Conservation (phyloP, 768 basidiomycete genomes). For the Tubosaeta sp. region DNA sequence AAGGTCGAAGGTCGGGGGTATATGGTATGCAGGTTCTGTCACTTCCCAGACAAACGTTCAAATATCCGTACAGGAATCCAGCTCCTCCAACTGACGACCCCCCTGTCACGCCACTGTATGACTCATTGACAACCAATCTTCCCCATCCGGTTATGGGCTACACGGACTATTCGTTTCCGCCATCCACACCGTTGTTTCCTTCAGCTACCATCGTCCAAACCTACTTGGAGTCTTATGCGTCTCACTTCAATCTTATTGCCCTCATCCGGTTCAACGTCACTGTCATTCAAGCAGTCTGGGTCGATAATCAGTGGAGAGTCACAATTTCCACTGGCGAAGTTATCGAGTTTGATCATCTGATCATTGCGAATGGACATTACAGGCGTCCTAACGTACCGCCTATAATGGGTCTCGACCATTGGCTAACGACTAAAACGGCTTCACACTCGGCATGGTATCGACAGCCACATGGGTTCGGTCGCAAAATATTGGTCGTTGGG, state of each 20-base stretch:
- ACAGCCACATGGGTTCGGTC: constrained; percentile 37
- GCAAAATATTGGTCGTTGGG: constrained; percentile 44
- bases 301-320: constrained; percentile 46
- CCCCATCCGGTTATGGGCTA: constrained; percentile 78
- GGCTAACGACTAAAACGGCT: constrained; percentile 51
- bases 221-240: constrained; percentile 69
- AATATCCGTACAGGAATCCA: constrained; percentile 44
- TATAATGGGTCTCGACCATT: constrained; percentile 54
- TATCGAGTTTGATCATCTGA: constrained; percentile 53
- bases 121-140: constrained; percentile 77
- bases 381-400: constrained; percentile 57
- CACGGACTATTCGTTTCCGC: constrained; percentile 59
- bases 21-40: constrained; percentile 52
- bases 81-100: constrained; percentile 46
- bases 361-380: constrained; percentile 78
- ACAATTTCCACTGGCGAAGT: constrained; percentile 35
- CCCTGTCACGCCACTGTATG: constrained; percentile 69
- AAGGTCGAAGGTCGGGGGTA: constrained; percentile 62
- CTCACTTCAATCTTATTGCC: constrained; percentile 53
- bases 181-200: constrained; percentile 69
- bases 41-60: background rate
- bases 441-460: constrained; percentile 70
- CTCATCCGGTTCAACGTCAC: constrained; percentile 60
- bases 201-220: constrained; percentile 51
- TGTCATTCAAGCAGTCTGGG: constrained; percentile 47